Evolutionary conservation across 495 filamentous ascomycete species (phyloP), one percentile per base, ranked within the genome.

Genomic region (Hypoxylon perforatum): DNA sequence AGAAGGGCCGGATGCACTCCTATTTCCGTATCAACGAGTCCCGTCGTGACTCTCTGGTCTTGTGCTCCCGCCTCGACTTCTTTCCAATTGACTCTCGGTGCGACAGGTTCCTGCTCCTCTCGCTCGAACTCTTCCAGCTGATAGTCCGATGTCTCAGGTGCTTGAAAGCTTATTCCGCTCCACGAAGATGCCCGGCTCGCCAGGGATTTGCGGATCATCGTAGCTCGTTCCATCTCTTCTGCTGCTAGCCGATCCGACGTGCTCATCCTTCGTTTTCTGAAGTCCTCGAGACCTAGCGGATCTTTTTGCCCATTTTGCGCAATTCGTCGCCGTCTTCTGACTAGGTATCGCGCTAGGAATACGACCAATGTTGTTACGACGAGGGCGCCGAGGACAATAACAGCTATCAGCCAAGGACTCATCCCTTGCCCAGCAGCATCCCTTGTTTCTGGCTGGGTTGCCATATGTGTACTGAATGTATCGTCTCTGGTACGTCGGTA

Each of bases 131-230:
- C 58, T 3, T 63, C 48, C 35, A 53, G 21, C 19, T 35, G 28
- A 11, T 57, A 57, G 7, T 47, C 44, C 38, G 61, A 46, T 2
- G 28, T 35, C 2, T 44, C 11, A 0, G 51, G 41, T 0, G 12
- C 22, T 23, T 42, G 51, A 1, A 38, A 35, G 47, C 23, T 15
- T 9, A 9, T 12, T 9, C 14, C 19, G 51, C 53, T 69, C 25
- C 70, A 59, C 22, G 65, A 63, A 14, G 71, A 75, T 0, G 73
- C 74, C 21, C 81, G 75, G 14, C 63, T 77, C 17, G 78, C 79
- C 1, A 82, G 67, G 0, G 81, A 84, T 61, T 84, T 84, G 22
- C 79, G 75, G 53, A 84, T 84, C 70, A 84, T 82, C 46, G 58
- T 67, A 9, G 62, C 69, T 15, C 81, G 65, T 57, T 80, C 76